phyloP scores from a whole-genome alignment of 208 protist species.

The Crithidia acanthocephali region DNA sequence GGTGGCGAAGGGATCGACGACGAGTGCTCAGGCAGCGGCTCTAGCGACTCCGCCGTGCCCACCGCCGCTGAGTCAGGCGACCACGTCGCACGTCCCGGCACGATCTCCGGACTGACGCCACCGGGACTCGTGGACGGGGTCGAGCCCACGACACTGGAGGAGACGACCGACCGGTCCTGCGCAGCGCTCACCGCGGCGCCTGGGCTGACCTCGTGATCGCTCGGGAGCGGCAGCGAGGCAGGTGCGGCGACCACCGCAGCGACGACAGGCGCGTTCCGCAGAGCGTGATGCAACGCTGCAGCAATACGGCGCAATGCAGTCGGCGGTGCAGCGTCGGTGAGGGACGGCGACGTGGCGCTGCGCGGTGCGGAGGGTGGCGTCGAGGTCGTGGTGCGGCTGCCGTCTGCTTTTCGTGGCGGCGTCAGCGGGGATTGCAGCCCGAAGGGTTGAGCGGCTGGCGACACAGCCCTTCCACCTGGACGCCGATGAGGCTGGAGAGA shows the following conservation, averaged over 20 bases:
- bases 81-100: conserved; percentile 1
- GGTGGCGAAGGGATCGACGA: not conserved
- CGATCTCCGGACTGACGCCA: not conserved
- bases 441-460: not conserved
- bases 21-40: not conserved
- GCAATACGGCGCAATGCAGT: conserved; percentile 1
- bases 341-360: too few species aligned
- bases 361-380: too few species aligned
- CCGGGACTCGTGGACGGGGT: not conserved
- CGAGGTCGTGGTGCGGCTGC: not conserved
- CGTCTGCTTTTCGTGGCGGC: too few species aligned
- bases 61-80: not conserved
- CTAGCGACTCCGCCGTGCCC: conserved; percentile 4
- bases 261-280: not conserved
- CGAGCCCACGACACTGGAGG: not conserved
- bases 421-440: not conserved
- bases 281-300: not conserved
- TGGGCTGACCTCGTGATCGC: not conserved
- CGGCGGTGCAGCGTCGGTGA: too few species aligned
- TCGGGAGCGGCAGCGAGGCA: too few species aligned
- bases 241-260: too few species aligned
- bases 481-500: not conserved
- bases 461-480: too few species aligned
- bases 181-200: not conserved
- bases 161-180: not conserved